Evolutionary conservation across 495 filamentous ascomycete species (phyloP).

Genomic region (Neurospora sp.): DNA sequence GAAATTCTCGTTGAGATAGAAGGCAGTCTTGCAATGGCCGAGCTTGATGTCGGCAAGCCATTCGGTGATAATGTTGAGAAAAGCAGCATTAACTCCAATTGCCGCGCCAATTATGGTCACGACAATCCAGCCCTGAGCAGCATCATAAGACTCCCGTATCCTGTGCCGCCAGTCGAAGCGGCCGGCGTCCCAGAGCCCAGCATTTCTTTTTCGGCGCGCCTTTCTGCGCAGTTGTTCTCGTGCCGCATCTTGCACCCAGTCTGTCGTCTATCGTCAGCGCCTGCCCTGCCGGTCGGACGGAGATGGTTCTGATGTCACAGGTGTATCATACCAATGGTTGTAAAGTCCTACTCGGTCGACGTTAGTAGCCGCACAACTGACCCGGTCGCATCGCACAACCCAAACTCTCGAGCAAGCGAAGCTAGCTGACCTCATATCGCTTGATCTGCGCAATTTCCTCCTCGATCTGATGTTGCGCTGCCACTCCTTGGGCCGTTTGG

Average conservation of each 20-base stretch:
- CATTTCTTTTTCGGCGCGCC: slow-evolving; percentile 60
- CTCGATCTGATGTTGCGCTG: slow-evolving; percentile 55
- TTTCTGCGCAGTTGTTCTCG: slow-evolving; percentile 78
- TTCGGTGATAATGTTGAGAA: slow-evolving; percentile 92
- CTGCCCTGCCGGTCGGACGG: background rate
- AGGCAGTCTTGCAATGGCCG: slow-evolving; percentile 86
- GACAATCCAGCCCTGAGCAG: slow-evolving; percentile 96
- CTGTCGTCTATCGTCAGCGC: slow-evolving; percentile 25
- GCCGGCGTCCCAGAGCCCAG: slow-evolving; percentile 66
- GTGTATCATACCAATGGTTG: slow-evolving; percentile 62
- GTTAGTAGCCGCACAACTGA: background rate
- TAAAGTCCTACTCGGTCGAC: slow-evolving; percentile 49
- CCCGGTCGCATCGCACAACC: background rate
- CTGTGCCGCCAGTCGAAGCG: slow-evolving; percentile 71
- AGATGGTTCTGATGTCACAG: background rate
- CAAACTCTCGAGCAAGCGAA: background rate
- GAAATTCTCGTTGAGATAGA: slow-evolving; percentile 96
- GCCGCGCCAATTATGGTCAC: slow-evolving; percentile 86
- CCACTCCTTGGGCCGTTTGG: slow-evolving; percentile 26
- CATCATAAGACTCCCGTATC: slow-evolving; percentile 82
- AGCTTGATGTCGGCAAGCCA: slow-evolving; percentile 95
- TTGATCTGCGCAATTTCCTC: slow-evolving; percentile 98
- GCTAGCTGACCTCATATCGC: slow-evolving; percentile 65
- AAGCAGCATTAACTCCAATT: slow-evolving; percentile 87
- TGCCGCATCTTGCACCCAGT: slow-evolving; percentile 97